These are phyloP conservation scores for Rostrohypoxylon terebratum DNA, from an alignment of 495 filamentous ascomycete genomes.

Conservation along the genomic window DNA sequence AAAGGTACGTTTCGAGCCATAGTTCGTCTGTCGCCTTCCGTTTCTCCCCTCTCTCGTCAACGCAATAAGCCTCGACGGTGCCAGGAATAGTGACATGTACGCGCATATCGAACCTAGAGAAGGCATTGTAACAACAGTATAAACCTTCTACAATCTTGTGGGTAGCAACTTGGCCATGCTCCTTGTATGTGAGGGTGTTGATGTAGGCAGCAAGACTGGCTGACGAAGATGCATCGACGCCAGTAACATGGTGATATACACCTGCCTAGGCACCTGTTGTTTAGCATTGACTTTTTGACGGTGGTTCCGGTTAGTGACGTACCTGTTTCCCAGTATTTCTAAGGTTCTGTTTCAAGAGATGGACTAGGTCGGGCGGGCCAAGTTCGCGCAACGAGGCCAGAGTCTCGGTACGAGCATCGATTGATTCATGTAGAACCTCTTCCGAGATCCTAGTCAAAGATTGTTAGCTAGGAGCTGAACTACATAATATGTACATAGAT, in stretches of 20 bases:
- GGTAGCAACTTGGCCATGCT: conserved; percentile 78
- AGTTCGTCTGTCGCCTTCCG: conserved; percentile 89
- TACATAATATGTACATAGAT: background rate
- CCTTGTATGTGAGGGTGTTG: conserved; percentile 93
- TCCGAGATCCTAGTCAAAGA: conserved; percentile 78
- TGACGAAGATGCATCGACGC: conserved; percentile 96
- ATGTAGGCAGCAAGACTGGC: conserved; percentile 97
- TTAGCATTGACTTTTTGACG: conserved; percentile 33
- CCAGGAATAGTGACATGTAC: conserved; percentile 97
- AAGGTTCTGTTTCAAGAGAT: conserved; percentile 87
- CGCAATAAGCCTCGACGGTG: conserved; percentile 93
- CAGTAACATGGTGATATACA: conserved; percentile 98
- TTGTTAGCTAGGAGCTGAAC: conserved; percentile 39
- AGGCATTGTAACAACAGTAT: conserved; percentile 99
- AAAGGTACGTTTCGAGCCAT: conserved; percentile 98
- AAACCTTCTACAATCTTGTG: conserved; percentile 92
- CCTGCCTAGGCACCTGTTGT: conserved; percentile 70
- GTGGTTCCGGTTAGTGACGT: conserved; percentile 35
- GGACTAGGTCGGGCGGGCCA: conserved; percentile 94
- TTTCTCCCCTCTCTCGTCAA: conserved; percentile 96
- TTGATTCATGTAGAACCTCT: conserved; percentile 85
- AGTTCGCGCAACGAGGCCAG: conserved; percentile 87
- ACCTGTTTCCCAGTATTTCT: conserved; percentile 74
- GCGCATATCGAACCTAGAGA: conserved; percentile 97
- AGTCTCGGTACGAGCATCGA: conserved; percentile 89